A percentile compares a stretch with the other conserved stretches of the same genome.
phyloP scores from a whole-genome alignment of 805 yeast genomes.

The Metschnikowia similis region DNA sequence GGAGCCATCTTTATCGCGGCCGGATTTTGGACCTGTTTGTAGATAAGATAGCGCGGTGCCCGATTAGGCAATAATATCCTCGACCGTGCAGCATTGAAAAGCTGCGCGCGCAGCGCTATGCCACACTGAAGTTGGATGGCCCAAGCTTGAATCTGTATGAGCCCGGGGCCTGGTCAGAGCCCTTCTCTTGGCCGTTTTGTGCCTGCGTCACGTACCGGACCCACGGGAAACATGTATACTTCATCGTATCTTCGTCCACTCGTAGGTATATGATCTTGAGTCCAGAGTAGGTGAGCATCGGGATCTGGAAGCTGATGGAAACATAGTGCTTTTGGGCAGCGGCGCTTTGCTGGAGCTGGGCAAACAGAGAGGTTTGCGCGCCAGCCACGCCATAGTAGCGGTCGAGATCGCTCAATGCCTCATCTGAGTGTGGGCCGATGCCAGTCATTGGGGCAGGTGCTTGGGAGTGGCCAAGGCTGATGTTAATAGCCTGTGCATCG shows the following conservation, averaged over 20 bases:
- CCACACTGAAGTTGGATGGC: slow-evolving; percentile 10
- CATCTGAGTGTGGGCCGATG: background rate
- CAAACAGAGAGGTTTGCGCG: slow-evolving; percentile 24
- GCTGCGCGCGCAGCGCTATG: background rate
- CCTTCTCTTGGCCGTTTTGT: background rate
- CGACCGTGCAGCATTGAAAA: background rate
- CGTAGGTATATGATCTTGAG: slow-evolving; percentile 62
- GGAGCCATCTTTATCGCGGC: slow-evolving; percentile 2
- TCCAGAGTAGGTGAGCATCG: slow-evolving; percentile 60
- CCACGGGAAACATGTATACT: slow-evolving; percentile 77
- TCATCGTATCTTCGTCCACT: slow-evolving; percentile 57
- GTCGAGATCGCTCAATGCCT: slow-evolving; percentile 18
- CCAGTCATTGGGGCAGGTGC: background rate
- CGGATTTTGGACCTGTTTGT: slow-evolving; percentile 1
- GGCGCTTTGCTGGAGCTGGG: slow-evolving; percentile 11
- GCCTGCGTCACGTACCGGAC: slow-evolving; percentile 48
- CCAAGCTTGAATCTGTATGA: slow-evolving; percentile 16
- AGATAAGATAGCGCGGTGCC: slow-evolving; percentile 12
- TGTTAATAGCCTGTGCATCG: background rate
- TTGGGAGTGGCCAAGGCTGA: background rate
- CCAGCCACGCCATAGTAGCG: slow-evolving; percentile 36
- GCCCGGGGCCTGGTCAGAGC: background rate
- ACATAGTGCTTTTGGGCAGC: slow-evolving; percentile 16
- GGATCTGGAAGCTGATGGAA: slow-evolving; percentile 29
- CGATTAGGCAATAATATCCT: slow-evolving; percentile 11